phyloP scores from a whole-genome alignment of 371 early-diverging fungal genomes.

The Circinella umbellata region DNA sequence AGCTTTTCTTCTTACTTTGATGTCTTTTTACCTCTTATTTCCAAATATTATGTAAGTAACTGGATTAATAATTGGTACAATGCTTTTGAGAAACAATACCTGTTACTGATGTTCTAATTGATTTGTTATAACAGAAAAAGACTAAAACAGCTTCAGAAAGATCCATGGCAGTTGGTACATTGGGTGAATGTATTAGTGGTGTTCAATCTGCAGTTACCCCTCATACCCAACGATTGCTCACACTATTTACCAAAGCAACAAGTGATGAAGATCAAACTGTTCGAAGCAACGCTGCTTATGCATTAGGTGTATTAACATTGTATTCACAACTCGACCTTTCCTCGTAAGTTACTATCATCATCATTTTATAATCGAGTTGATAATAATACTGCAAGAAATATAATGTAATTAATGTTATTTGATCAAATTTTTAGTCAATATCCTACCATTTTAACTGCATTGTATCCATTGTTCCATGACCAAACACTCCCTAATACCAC shows the following conservation, averaged over 20 bases:
- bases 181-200: slow-evolving; percentile 84
- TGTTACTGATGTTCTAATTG: no score
- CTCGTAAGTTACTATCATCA: slow-evolving; percentile 36
- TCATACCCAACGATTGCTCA: slow-evolving; percentile 71
- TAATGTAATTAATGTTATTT: no score
- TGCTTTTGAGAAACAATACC: no score
- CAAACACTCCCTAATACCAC: slow-evolving; percentile 65
- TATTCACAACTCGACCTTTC: slow-evolving; percentile 74
- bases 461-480: slow-evolving; percentile 73
- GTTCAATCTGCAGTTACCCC: slow-evolving; percentile 77
- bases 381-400: no score
- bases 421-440: slow-evolving; percentile 53
- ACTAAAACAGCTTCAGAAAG: slow-evolving; percentile 77
- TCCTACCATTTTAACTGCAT: slow-evolving; percentile 64
- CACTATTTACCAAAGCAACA: slow-evolving; percentile 72
- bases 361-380: no score
- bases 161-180: slow-evolving; percentile 87
- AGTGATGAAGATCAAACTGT: slow-evolving; percentile 83
- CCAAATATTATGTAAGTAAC: slow-evolving; percentile 70
- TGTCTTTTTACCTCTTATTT: slow-evolving; percentile 81
- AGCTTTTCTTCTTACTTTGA: slow-evolving; percentile 75
- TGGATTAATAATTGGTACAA: no score
- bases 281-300: slow-evolving; percentile 86
- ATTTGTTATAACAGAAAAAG: slow-evolving; percentile 49
- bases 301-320: slow-evolving; percentile 75